Evolutionary conservation across 2,329 filamentous ascomycete species (phyloP), one percentile per base, ranked within the genome.

Genomic region (Apiospora pterosperma): DNA sequence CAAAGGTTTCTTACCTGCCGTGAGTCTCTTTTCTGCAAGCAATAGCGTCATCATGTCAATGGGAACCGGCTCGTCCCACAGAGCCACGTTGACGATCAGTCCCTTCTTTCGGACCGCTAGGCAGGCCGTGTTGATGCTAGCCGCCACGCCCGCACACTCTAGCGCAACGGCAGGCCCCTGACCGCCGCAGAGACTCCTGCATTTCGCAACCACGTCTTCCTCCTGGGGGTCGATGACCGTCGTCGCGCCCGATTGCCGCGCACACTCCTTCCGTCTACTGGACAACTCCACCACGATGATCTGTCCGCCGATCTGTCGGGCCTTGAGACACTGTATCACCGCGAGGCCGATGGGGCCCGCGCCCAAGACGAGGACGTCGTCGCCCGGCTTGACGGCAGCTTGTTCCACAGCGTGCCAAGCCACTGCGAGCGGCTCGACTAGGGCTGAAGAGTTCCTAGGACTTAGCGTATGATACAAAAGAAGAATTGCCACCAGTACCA

Each of bases 271-370:
- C 16, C 87, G 77, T 36, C 77, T 77, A 4, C 75, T 74, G 1
- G 83, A 83, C 0, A 87, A 76, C 71, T 90, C 88, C 11, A 81
- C 82, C 19, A 88, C 82, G 58, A 90, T 85, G 36, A 90, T 85
- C 21, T 81, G 80, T 25, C 78, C 80, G 0, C 82, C 84, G 0
- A 83, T 83, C 19, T 80, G 78, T 2, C 10, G 48, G 2, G 85
- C 82, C 12, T 81, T 78, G 6, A 90, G 77, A n/a, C 84, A 84
- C 65, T 88, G 83, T 2, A 90, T 80, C 4, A 89, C 78, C 0
- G 84, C 84, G 12, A 90, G 77, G 0, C 87, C 88, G 59, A 90
- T 89, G 0, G 88, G 88, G 0, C 88, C 88, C 0, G 84, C 86
- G 5, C 88, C 88, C 3, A 89, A 75, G 7, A 90, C 80, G 23